Percentiles rank a stretch among this genome's conserved stretches.
Evolutionary conservation across 371 early-diverging fungal species (phyloP).

Genomic region (Mortierella sp.): DNA sequence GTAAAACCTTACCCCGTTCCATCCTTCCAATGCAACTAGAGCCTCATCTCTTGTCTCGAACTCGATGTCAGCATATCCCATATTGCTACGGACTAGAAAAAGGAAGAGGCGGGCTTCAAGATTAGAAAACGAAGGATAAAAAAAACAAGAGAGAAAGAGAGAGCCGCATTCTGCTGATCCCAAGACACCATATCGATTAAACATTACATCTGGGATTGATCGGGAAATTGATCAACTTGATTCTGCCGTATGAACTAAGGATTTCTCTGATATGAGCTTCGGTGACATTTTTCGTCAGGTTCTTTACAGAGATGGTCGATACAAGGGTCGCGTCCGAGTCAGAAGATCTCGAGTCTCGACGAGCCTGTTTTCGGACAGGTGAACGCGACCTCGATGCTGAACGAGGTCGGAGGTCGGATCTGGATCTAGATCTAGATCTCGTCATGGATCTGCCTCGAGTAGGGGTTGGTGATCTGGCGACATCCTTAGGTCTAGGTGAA

Average conservation of each 20-base stretch:
- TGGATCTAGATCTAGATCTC: constrained; percentile 34
- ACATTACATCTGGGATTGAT: constrained; percentile 62
- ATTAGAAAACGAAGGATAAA: constrained; percentile 1
- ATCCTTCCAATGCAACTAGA: constrained; percentile 61
- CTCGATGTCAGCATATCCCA: constrained; percentile 66
- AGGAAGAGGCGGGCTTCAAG: constrained; percentile 1
- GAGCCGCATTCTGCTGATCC: not conserved
- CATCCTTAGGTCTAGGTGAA: constrained; percentile 19
- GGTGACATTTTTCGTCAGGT: constrained; percentile 59
- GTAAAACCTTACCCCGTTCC: constrained; percentile 59
- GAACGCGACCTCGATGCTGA: constrained; percentile 15
- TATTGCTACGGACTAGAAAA: constrained; percentile 58
- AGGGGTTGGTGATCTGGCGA: constrained; percentile 22
- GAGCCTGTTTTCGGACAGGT: not conserved
- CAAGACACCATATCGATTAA: not conserved
- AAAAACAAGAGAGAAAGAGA: not conserved
- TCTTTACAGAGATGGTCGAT: constrained; percentile 40
- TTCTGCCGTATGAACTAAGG: constrained; percentile 76
- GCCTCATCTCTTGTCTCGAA: constrained; percentile 66
- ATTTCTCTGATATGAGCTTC: constrained; percentile 74
- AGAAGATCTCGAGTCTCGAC: not conserved
- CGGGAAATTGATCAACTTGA: constrained; percentile 76
- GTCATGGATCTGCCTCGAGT: constrained; percentile 35
- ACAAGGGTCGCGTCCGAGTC: constrained; percentile 1
- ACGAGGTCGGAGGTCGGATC: constrained; percentile 19